Conservation (phyloP, 208 protist species). For the Acanthamoeba sp. region DNA sequence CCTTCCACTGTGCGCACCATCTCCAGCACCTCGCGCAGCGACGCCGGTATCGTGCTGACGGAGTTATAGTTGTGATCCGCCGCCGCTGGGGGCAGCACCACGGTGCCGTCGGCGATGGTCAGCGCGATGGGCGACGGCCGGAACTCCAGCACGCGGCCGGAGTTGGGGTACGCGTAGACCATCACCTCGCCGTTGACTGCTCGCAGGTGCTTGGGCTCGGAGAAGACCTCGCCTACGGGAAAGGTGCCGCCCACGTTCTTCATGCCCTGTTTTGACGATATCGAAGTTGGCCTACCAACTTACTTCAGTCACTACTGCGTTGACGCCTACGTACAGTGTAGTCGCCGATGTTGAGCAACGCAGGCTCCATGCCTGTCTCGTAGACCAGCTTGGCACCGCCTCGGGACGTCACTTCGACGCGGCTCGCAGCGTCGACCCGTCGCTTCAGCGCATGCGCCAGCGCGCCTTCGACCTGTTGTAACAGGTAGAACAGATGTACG, state of each 20-base stretch:
- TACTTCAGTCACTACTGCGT: too few species aligned
- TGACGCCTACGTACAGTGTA: constrained; percentile 53
- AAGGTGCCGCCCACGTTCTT: constrained; percentile 94
- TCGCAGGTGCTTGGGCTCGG: constrained; percentile 92
- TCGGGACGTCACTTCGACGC: not conserved
- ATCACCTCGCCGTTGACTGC: constrained; percentile 90
- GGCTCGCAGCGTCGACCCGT: not conserved
- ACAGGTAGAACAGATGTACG: too few species aligned
- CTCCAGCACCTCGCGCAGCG: constrained; percentile 91
- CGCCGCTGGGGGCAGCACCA: too few species aligned
- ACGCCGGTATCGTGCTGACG: constrained; percentile 86
- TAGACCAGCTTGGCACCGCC: constrained; percentile 5
- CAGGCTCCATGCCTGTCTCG: constrained; percentile 35
- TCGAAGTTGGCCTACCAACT: too few species aligned
- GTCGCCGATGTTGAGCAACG: constrained; percentile 65
- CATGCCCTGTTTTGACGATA: constrained; percentile 11
- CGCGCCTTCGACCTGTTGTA: not conserved
- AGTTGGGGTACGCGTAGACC: constrained; percentile 93
- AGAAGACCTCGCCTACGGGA: constrained; percentile 94
- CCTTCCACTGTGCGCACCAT: constrained; percentile 92
- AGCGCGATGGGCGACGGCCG: constrained; percentile 82
- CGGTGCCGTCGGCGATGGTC: constrained; percentile 83
- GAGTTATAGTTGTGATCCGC: too few species aligned
- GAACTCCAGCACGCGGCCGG: constrained; percentile 91
- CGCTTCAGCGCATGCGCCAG: not conserved